A percentile compares a stretch with the other conserved stretches of the same genome.
These are phyloP conservation scores for Uronychia setigera DNA, from an alignment of 73 alveolate genomes.

Conservation along the genomic window DNA sequence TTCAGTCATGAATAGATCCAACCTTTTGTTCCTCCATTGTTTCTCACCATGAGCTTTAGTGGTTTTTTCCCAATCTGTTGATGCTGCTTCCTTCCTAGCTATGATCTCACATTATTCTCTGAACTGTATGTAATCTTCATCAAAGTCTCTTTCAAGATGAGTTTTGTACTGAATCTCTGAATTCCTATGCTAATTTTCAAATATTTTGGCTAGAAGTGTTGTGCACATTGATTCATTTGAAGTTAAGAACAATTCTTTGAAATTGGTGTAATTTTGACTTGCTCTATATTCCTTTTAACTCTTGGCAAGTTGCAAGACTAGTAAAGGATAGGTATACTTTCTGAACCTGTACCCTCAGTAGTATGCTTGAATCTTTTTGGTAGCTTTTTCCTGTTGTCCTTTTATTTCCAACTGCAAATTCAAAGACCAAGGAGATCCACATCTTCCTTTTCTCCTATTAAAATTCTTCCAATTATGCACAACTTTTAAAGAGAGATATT, in stretches of 20 bases:
- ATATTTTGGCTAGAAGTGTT: background rate
- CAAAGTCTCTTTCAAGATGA: no score
- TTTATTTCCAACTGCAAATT: background rate
- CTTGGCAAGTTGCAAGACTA: background rate
- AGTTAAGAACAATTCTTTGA: no score
- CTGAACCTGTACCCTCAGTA: background rate
- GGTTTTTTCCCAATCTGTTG: background rate
- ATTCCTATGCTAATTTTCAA: background rate
- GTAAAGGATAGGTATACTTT: background rate
- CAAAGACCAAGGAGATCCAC: background rate
- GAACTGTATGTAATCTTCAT: no score
- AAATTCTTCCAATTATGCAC: background rate
- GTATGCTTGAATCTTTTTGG: background rate
- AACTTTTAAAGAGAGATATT: background rate
- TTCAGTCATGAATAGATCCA: background rate
- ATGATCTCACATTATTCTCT: background rate
- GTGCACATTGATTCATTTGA: background rate
- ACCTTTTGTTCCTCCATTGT: background rate
- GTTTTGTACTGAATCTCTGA: no score
- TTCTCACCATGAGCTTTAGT: background rate
- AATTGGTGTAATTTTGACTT: background rate
- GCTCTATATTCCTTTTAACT: background rate
- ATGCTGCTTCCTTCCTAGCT: background rate
- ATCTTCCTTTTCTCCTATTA: background rate
- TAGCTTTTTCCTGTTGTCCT: background rate